Conservation (phyloP, 495 filamentous ascomycete species). For the Neurospora pannonica region DNA sequence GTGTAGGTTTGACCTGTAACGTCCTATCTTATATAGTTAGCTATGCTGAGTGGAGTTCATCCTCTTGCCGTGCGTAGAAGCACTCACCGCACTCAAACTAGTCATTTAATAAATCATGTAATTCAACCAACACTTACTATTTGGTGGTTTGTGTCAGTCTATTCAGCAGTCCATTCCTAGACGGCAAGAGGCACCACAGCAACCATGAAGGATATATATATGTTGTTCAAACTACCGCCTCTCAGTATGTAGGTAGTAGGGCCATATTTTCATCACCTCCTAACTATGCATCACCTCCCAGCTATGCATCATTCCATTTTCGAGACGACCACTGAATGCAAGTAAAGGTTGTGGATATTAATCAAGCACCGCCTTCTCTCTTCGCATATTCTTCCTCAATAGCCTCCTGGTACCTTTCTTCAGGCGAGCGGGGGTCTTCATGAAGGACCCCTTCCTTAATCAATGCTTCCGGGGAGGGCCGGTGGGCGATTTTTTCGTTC, state of each 20-base stretch:
- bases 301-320: background rate
- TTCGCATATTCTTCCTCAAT: constrained; percentile 44
- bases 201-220: background rate
- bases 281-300: background rate
- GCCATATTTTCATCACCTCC: background rate
- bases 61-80: background rate
- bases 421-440: constrained; percentile 47
- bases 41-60: background rate
- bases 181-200: background rate
- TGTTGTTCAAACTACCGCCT: background rate
- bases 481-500: constrained; percentile 69
- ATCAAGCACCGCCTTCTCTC: constrained; percentile 38
- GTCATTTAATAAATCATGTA: background rate
- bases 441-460: constrained; percentile 68
- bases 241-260: background rate
- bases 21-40: background rate
- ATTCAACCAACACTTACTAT: background rate
- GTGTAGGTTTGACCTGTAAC: background rate
- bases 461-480: constrained; percentile 65
- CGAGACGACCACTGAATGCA: background rate
- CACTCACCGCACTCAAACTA: background rate
- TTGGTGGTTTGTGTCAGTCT: background rate
- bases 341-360: background rate
- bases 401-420: constrained; percentile 39
- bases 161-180: background rate